These are phyloP conservation scores for Datura wrightii DNA, from an alignment of 257 asterid species.

Conservation along the genomic window DNA sequence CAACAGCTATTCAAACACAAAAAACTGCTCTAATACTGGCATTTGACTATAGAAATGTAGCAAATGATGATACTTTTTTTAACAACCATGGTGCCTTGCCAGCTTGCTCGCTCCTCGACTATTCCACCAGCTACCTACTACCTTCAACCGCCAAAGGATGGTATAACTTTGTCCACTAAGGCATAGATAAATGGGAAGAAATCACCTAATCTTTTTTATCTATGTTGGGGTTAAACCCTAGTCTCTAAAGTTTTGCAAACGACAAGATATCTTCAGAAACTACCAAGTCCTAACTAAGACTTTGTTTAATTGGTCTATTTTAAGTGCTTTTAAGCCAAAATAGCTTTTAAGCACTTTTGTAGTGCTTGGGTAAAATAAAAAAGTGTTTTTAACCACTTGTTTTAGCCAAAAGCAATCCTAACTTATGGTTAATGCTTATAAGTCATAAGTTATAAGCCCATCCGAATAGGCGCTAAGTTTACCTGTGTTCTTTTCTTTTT, in stretches of 20 bases:
- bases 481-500: background rate
- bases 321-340: too few species aligned
- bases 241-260: conserved; percentile 24
- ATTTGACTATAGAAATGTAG: background rate
- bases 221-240: background rate
- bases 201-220: background rate
- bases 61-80: background rate
- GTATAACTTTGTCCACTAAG: background rate
- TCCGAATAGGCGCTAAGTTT: background rate
- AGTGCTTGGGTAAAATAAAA: too few species aligned
- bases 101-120: background rate
- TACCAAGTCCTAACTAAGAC: background rate
- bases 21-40: background rate
- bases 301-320: too few species aligned
- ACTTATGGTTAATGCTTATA: too few species aligned
- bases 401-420: too few species aligned
- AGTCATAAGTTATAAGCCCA: too few species aligned
- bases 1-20: background rate
- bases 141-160: background rate
- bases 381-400: too few species aligned
- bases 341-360: too few species aligned
- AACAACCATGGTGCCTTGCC: background rate
- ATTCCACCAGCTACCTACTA: background rate
- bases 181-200: background rate
- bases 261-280: background rate